Conservation (phyloP, 2,329 filamentous ascomycete genomes). For the Sarocladium brachiariae region DNA sequence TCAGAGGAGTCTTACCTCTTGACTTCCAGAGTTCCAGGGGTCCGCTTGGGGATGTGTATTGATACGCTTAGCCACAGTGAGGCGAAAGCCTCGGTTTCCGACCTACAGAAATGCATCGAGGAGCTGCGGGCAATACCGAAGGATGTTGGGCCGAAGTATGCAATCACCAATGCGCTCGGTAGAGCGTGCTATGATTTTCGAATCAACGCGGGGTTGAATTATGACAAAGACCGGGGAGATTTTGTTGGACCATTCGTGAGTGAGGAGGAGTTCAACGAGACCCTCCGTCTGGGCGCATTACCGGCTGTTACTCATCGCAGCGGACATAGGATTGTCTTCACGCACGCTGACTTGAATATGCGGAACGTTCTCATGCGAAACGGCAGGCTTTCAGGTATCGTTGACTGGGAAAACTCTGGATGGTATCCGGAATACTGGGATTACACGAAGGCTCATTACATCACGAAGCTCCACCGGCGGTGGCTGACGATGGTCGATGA, state of each 20-base stretch:
- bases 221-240: slow-evolving; percentile 6
- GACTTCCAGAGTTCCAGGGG: background rate
- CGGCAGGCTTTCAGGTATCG: slow-evolving; percentile 21
- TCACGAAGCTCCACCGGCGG: slow-evolving; percentile 2
- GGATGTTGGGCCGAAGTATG: too few species aligned
- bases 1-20: slow-evolving; percentile 5
- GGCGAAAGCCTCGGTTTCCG: too few species aligned
- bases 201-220: background rate
- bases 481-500: slow-evolving; percentile 10
- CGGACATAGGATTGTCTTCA: slow-evolving; percentile 19
- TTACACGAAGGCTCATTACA: slow-evolving; percentile 22
- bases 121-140: too few species aligned
- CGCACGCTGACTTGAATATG: slow-evolving; percentile 20
- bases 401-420: slow-evolving; percentile 21
- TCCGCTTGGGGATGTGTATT: slow-evolving; percentile 4
- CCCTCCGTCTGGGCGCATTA: background rate
- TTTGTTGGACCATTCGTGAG: slow-evolving; percentile 12
- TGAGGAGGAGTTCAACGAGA: slow-evolving; percentile 14
- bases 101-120: too few species aligned
- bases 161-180: too few species aligned
- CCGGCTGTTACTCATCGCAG: slow-evolving; percentile 5
- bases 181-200: too few species aligned
- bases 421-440: slow-evolving; percentile 22
- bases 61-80: background rate
- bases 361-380: slow-evolving; percentile 21